phyloP scores from a whole-genome alignment of 1,284 basidiomycete genomes.

The Ceratobasidium papillatum region DNA sequence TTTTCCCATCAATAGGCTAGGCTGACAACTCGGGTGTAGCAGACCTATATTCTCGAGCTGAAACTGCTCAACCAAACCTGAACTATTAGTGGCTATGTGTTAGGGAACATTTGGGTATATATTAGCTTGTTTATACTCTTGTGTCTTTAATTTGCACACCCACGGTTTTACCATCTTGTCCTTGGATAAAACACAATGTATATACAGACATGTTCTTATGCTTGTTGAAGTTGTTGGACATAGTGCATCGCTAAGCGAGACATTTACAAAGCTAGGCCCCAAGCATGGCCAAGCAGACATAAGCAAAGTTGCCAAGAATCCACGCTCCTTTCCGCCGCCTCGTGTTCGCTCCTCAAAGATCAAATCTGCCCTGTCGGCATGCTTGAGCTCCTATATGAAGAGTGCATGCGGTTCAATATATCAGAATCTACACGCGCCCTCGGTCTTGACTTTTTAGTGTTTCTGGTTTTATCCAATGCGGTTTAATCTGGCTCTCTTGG shows the following conservation, averaged over 20 bases:
- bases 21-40: no score
- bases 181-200: no score
- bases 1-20: no score
- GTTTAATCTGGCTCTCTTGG: background rate
- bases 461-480: background rate
- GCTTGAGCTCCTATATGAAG: background rate
- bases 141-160: no score
- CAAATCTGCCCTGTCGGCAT: background rate
- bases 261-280: background rate
- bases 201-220: no score
- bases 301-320: slow-evolving; percentile 21
- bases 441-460: background rate
- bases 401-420: background rate
- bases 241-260: no score
- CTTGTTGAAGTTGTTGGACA: no score
- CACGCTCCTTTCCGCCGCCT: slow-evolving; percentile 9
- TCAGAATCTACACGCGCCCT: background rate
- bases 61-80: no score
- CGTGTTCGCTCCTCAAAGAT: background rate
- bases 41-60: no score
- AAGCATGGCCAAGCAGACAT: background rate
- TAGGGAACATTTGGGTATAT: no score
- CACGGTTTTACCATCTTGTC: no score
- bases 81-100: no score
- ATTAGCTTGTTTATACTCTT: background rate